Evolutionary conservation across 352 stramenopile species (phyloP).

Genomic region (Phytopythium aichiense): DNA sequence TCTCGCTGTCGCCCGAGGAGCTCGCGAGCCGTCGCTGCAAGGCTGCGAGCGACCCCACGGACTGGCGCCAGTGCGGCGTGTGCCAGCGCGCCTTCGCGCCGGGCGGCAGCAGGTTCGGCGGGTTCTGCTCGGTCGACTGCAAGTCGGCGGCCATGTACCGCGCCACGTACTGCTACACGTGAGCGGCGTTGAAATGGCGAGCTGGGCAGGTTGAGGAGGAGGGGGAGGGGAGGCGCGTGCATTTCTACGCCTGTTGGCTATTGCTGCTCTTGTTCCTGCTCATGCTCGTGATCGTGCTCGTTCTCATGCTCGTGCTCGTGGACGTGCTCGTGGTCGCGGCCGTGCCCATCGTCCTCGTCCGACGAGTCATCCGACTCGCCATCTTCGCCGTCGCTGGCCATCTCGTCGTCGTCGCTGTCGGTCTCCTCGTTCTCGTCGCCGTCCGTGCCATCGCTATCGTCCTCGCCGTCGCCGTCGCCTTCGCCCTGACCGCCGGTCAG

Average conservation of each 20-base stretch:
- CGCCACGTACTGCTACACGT: slow-evolving; percentile 8
- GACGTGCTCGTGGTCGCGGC: slow-evolving; percentile 9
- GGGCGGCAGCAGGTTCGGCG: slow-evolving; percentile 41
- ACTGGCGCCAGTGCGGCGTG: slow-evolving; percentile 50
- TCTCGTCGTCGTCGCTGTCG: too few relatives aligned
- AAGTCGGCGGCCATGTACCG: slow-evolving; percentile 64
- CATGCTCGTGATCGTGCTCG: neutral
- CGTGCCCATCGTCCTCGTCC: slow-evolving; percentile 10
- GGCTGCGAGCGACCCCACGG: slow-evolving; percentile 38
- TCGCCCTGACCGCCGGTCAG: slow-evolving; percentile 16
- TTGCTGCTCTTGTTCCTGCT: neutral
- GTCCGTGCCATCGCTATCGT: slow-evolving; percentile 10
- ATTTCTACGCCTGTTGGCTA: slow-evolving; percentile 2
- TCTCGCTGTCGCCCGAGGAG: slow-evolving; percentile 35
- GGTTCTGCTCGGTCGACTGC: slow-evolving; percentile 76
- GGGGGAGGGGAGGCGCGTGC: neutral
- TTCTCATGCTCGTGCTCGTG: slow-evolving; percentile 3
- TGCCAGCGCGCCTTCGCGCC: slow-evolving; percentile 59
- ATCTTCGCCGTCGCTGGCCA: slow-evolving; percentile 6
- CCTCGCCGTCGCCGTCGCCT: slow-evolving; percentile 8
- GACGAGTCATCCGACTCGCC: slow-evolving; percentile 17
- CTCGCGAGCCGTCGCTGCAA: slow-evolving; percentile 34
- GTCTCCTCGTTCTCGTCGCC: slow-evolving; percentile 17
- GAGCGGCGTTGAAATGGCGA: neutral
- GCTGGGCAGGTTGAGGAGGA: too few relatives aligned